phyloP scores from a whole-genome alignment of 768 basidiomycete species.

The Mycena floridula region DNA sequence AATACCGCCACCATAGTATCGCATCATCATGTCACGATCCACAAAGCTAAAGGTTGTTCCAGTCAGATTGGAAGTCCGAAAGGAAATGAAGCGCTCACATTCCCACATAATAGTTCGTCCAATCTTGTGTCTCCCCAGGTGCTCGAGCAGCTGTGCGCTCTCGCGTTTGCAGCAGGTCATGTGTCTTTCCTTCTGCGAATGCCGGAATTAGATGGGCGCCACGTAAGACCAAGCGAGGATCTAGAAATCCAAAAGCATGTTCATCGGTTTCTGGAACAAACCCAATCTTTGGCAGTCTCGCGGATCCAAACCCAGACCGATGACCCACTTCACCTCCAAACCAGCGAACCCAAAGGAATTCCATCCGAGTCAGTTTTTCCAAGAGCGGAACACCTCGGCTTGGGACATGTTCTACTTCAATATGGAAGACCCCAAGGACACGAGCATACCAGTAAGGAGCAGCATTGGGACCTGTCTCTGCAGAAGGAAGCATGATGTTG shows the following conservation, averaged over 20 bases:
- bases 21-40: no score
- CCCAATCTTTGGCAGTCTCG: constrained; percentile 29
- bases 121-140: no score
- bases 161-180: constrained; percentile 2
- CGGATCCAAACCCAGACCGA: constrained; percentile 17
- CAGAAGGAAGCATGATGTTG: constrained; percentile 27
- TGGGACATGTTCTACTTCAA: constrained; percentile 7
- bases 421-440: constrained; percentile 26
- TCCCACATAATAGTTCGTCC: no score
- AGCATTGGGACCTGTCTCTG: constrained; percentile 11
- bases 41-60: no score
- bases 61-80: no score
- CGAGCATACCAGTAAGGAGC: constrained; percentile 31
- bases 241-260: constrained; percentile 30
- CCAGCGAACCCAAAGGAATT: no score
- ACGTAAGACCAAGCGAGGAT: constrained; percentile 25
- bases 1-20: no score
- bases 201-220: constrained; percentile 28
- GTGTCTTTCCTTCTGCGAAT: constrained; percentile 12
- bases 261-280: constrained; percentile 27
- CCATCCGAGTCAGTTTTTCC: constrained; percentile 30
- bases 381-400: no score
- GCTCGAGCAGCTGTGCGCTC: no score
- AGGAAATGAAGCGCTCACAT: no score
- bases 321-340: no score